A percentile compares a stretch with the other conserved stretches of the same genome.
Evolutionary conservation across 2,329 filamentous ascomycete genomes (phyloP).

Genomic region (Nannizziopsis barbatae): DNA sequence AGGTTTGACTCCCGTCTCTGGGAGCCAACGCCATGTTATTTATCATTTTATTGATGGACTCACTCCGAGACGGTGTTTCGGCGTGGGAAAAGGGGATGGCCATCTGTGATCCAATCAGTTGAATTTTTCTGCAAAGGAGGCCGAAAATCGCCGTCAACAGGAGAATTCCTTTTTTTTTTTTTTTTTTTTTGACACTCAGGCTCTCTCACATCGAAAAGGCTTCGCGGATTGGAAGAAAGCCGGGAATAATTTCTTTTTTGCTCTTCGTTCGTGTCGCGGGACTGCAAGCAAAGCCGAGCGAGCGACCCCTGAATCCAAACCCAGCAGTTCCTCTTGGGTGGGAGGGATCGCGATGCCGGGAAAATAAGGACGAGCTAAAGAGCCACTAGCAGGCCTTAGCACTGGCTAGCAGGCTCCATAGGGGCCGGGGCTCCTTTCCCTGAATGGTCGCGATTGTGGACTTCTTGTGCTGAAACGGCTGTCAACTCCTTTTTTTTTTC

Average conservation of each 20-base stretch:
- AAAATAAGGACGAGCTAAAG: too few species aligned
- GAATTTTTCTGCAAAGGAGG: neutral
- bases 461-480: constrained; percentile 14
- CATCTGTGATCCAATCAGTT: neutral
- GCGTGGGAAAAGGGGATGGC: too few species aligned
- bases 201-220: neutral
- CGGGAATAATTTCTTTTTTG: too few species aligned
- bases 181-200: neutral
- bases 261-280: too few species aligned
- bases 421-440: neutral
- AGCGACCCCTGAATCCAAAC: too few species aligned
- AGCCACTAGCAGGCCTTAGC: constrained; percentile 3
- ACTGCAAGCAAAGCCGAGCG: too few species aligned
- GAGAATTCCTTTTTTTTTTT: neutral
- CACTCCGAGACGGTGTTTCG: too few species aligned
- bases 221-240: neutral
- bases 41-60: too few species aligned
- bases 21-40: too few species aligned
- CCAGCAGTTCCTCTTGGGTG: too few species aligned
- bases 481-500: constrained; percentile 11
- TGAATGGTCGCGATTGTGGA: constrained; percentile 5
- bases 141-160: neutral
- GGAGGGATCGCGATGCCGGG: too few species aligned
- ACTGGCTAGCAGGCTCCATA: neutral
- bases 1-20: constrained; percentile 7